phyloP scores from a whole-genome alignment of 352 stramenopile genomes.

The Peronosclerospora sorghi region DNA sequence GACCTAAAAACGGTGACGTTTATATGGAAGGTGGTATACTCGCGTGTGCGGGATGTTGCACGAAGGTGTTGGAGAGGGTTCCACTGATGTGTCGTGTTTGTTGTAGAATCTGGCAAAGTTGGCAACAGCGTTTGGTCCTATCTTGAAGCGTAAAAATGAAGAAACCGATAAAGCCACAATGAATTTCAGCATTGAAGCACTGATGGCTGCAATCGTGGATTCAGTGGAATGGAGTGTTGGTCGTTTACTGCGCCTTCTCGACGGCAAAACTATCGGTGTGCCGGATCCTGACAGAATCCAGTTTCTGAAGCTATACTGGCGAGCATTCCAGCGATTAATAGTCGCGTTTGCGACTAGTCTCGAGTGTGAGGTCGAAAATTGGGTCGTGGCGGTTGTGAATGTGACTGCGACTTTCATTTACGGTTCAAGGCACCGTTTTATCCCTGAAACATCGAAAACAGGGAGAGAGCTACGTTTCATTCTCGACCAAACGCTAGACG shows the following conservation, averaged over 20 bases:
- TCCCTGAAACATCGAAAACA: constrained; percentile 10
- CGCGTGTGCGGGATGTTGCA: neutral
- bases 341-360: constrained; percentile 14
- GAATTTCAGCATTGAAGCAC: constrained; percentile 22
- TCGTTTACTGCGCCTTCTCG: constrained; percentile 7
- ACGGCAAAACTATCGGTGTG: neutral
- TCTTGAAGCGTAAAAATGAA: constrained; percentile 1
- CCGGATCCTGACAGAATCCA: constrained; percentile 17
- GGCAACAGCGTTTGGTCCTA: constrained; percentile 15
- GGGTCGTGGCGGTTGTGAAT: constrained; percentile 29
- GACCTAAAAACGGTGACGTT: constrained; percentile 37
- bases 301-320: constrained; percentile 43
- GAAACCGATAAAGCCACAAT: neutral
- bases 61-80: neutral
- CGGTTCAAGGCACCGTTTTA: constrained; percentile 1
- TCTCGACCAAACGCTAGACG: constrained; percentile 21
- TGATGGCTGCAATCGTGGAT: constrained; percentile 16
- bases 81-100: neutral
- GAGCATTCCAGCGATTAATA: constrained; percentile 50
- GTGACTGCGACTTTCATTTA: constrained; percentile 26
- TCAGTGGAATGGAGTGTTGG: constrained; percentile 22
- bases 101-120: constrained; percentile 40
- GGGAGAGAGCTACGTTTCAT: constrained; percentile 18
- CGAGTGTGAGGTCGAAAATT: constrained; percentile 28
- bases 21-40: constrained; percentile 33